phyloP scores from a whole-genome alignment of 2,329 filamentous ascomycete genomes.

The Orbilia javanica region DNA sequence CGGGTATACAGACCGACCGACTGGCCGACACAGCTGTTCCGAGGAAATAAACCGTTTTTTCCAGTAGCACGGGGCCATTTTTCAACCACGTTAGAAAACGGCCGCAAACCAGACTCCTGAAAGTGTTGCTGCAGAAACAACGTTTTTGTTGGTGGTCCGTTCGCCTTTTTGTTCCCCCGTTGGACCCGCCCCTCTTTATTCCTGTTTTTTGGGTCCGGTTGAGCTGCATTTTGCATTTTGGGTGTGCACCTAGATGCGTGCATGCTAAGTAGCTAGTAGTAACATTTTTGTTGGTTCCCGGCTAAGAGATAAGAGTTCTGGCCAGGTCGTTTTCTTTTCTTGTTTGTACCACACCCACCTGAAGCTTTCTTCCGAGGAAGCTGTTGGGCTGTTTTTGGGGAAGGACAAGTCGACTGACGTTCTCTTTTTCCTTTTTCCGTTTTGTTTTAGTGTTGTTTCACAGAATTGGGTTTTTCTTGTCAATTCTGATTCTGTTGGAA shows the following conservation, averaged over 20 bases:
- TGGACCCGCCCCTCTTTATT: not conserved
- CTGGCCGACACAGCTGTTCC: not conserved
- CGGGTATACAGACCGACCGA: too few relatives aligned
- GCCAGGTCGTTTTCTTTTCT: too few relatives aligned
- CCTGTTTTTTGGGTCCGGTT: not conserved
- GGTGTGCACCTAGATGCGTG: too few relatives aligned
- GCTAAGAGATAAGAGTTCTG: not conserved
- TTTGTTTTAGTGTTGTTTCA: not conserved
- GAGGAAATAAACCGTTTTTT: not conserved
- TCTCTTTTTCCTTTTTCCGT: not conserved
- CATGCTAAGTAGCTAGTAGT: not conserved
- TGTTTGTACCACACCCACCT: not conserved
- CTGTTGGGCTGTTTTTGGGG: too few relatives aligned
- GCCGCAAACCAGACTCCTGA: slow-evolving; percentile 46
- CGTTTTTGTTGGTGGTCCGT: not conserved
- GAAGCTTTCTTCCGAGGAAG: not conserved
- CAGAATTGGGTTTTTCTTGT: not conserved
- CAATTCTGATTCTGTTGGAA: not conserved
- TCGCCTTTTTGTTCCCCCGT: slow-evolving; percentile 3
- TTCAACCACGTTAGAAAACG: not conserved
- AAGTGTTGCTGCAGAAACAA: slow-evolving; percentile 48
- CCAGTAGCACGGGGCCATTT: not conserved
- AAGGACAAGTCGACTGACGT: too few relatives aligned
- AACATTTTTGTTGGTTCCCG: not conserved
- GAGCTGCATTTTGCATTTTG: not conserved